Conservation (phyloP, 768 basidiomycete species). For the Crepidotus variabilis region DNA sequence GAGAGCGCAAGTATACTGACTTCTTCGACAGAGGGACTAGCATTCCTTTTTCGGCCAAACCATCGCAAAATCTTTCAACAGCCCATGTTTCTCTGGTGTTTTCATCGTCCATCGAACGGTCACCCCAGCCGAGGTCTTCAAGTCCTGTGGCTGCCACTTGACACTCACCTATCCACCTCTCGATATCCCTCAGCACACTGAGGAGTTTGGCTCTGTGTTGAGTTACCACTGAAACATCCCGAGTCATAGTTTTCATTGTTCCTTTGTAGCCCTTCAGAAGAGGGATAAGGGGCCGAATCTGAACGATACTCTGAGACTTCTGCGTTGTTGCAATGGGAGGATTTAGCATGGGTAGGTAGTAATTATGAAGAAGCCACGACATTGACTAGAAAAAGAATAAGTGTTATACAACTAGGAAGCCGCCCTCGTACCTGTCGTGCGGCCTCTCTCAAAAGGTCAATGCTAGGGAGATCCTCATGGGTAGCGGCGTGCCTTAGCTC, state of each 20-base stretch:
- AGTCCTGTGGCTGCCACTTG: conserved; percentile 53
- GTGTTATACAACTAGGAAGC: conserved; percentile 2
- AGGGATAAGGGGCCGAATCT: conserved; percentile 58
- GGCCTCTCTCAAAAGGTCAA: conserved; percentile 75
- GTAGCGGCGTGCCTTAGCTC: conserved; percentile 94
- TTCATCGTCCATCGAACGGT: conserved; percentile 28
- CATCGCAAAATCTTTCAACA: conserved; percentile 62
- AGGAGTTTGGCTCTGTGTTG: conserved; percentile 49
- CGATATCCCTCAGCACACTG: conserved; percentile 54
- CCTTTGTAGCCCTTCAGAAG: conserved; percentile 72
- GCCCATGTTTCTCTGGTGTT: conserved; percentile 65
- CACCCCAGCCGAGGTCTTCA: conserved; percentile 44
- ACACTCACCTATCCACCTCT: conserved; percentile 78
- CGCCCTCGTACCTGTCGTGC: conserved; percentile 53
- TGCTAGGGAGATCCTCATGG: conserved; percentile 89
- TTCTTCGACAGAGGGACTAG: conserved; percentile 84
- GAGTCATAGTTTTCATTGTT: conserved; percentile 54
- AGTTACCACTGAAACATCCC: conserved; percentile 60
- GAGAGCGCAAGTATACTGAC: conserved; percentile 46
- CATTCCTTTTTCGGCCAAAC: conserved; percentile 63
- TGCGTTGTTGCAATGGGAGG: conserved; percentile 35
- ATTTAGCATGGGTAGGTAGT: conserved; percentile 76
- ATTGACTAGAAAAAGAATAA: conserved; percentile 51
- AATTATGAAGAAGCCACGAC: conserved; percentile 79
- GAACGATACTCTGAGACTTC: conserved; percentile 24